Base-by-base conservation (phyloP, 371 early-diverging fungal genomes). In the Syncephalastrum racemosum region DNA sequence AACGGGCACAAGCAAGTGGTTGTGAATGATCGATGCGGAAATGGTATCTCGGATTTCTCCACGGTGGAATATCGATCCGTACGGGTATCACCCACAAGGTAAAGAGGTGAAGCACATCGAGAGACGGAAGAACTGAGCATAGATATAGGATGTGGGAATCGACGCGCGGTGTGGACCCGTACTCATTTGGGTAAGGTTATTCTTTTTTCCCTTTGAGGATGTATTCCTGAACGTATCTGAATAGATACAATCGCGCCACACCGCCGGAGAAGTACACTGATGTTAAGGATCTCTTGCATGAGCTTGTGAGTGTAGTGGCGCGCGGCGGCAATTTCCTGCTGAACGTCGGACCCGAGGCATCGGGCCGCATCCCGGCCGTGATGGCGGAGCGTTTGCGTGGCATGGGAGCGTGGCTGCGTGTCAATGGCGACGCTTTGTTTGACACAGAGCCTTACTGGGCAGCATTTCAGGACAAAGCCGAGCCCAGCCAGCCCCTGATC, bases 151-250 rank as follows among this genome's bases (percentile, higher is more conserved):
- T 63, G n/a, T 74, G 75, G 75, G 75, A 74, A 59, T 60, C 75
- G 0, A 74, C 71, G 5, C 61, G 75, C 10, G 75, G 75, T 18
- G 66, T 74, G 7, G 75, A 74, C 44, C 75, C 75, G 1, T 62
- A 61, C 55, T 74, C 75, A 10, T 74, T 74, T 46, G 71, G 66
- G 64, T 63, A 54, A 20, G 0, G n/a, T 15, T 0, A 1, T 31
- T 31, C 12, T 31, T 31, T 27, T 27, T 7, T 27, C 12, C 36
- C 10, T 31, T 10, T 31, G 36, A 12, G 7, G 10, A 31, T 5
- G 12, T 8, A 2, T 8, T 31, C 36, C 6, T 31, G 0, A 5
- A 7, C 6, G 36, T 10, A 4, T 46, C 1, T 23, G 16, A 40
- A 20, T 5, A 63, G 64, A 10, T 66, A 51, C 16, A 72, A 72